phyloP scores from a whole-genome alignment of 2,329 filamentous ascomycete genomes.

The Cercospora sojina region DNA sequence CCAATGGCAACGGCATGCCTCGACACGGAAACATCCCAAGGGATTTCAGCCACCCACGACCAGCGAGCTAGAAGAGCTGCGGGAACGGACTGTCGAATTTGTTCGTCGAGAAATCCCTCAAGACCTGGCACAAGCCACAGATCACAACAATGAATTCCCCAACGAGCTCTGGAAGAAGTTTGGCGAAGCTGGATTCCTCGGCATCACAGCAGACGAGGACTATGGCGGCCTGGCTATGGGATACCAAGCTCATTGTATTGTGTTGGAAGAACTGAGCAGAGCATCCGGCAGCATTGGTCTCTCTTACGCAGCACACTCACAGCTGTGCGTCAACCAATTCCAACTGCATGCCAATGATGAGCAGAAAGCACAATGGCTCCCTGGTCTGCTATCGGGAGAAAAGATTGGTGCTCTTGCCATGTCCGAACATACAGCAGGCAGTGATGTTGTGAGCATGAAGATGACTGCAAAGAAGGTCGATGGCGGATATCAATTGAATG shows the following conservation, averaged over 20 bases:
- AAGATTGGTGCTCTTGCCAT: constrained; percentile 88
- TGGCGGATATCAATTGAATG: constrained; percentile 81
- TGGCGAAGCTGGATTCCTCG: constrained; percentile 84
- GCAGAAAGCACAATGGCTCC: constrained; percentile 80
- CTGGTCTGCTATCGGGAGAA: constrained; percentile 75
- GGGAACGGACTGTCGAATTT: constrained; percentile 85
- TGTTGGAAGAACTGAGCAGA: constrained; percentile 91
- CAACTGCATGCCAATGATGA: constrained; percentile 78
- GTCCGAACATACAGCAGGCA: constrained; percentile 87
- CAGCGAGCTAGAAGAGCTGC: constrained; percentile 74
- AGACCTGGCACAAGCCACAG: constrained; percentile 77
- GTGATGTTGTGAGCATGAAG: constrained; percentile 95
- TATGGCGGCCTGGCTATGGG: constrained; percentile 88
- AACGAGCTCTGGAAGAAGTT: constrained; percentile 90
- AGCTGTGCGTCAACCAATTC: constrained; percentile 94
- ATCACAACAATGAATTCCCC: constrained; percentile 84
- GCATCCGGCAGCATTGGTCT: constrained; percentile 78
- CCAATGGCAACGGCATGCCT: constrained; percentile 49
- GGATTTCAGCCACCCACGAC: constrained; percentile 68
- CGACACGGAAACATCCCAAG: constrained; percentile 64
- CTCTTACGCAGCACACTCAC: constrained; percentile 92
- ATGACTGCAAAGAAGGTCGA: constrained; percentile 76
- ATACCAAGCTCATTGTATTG: constrained; percentile 93
- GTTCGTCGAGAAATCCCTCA: constrained; percentile 80
- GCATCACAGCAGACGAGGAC: constrained; percentile 89